These are phyloP conservation scores for Nakazawaea wyomingensis DNA, from an alignment of 805 yeast species.

Conservation along the genomic window DNA sequence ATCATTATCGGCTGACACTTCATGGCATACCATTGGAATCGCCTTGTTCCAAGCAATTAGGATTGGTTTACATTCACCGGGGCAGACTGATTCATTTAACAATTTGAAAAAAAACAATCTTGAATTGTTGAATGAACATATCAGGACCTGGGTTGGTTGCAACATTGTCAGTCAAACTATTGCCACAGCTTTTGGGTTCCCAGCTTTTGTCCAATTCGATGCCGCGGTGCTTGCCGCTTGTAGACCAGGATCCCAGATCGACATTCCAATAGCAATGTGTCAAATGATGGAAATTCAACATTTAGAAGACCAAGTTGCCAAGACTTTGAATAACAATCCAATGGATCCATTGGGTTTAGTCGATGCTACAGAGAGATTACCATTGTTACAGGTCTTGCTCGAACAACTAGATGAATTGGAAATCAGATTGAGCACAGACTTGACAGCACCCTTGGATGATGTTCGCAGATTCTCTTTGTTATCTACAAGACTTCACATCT, in stretches of 20 bases:
- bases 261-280: constrained; percentile 54
- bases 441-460: constrained; percentile 50
- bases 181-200: constrained; percentile 91
- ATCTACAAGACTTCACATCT: constrained; percentile 74
- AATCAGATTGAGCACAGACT: constrained; percentile 36
- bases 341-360: constrained; percentile 62
- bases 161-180: constrained; percentile 86
- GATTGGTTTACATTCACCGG: constrained; percentile 85
- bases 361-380: constrained; percentile 65
- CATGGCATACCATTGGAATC: constrained; percentile 92
- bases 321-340: constrained; percentile 67
- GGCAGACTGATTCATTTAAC: constrained; percentile 38
- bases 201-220: constrained; percentile 86
- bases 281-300: constrained; percentile 81
- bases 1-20: constrained; percentile 89
- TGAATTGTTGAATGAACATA: constrained; percentile 63
- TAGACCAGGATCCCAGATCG: constrained; percentile 37
- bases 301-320: constrained; percentile 81
- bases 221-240: constrained; percentile 54
- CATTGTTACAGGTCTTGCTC: constrained; percentile 65
- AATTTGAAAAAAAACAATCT: constrained; percentile 41
- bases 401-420: constrained; percentile 77
- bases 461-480: constrained; percentile 63
- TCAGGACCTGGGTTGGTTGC: constrained; percentile 90
- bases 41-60: constrained; percentile 91